A percentile compares a stretch with the other conserved stretches of the same genome.
These are phyloP conservation scores for Jatropha podagrica DNA, from an alignment of 441 rosid genomes.

Conservation along the genomic window DNA sequence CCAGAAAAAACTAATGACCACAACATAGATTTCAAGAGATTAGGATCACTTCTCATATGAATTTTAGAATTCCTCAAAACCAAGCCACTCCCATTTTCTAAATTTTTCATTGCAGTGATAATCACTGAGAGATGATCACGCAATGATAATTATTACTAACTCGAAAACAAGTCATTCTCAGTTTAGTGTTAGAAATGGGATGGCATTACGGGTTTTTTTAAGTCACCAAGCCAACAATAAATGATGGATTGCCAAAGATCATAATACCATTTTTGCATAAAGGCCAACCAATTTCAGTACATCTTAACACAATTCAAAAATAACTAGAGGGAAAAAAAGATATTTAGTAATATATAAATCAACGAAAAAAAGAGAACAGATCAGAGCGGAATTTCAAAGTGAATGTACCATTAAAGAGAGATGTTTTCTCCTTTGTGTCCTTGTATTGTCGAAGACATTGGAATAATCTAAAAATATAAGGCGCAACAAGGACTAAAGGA, in stretches of 20 bases:
- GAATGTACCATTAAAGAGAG: slow-evolving; percentile 75
- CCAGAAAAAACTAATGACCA: neutral
- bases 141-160: neutral
- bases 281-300: neutral
- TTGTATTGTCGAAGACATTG: slow-evolving; percentile 95
- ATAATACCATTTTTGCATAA: neutral
- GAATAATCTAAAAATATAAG: slow-evolving; percentile 81
- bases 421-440: slow-evolving; percentile 71
- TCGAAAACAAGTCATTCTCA: neutral
- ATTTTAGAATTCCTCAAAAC: slow-evolving; percentile 3
- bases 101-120: neutral
- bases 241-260: neutral
- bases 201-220: neutral
- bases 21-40: neutral
- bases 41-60: neutral
- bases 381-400: slow-evolving; percentile 9
- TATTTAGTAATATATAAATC: neutral
- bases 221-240: neutral
- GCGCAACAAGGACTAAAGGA: slow-evolving; percentile 87
- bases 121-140: neutral
- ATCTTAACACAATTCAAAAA: neutral
- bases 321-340: neutral
- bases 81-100: neutral
- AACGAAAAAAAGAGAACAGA: neutral
- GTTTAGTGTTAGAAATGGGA: neutral